Conservation (phyloP, 2,329 filamentous ascomycete species). For the Colletotrichum paranaense region DNA sequence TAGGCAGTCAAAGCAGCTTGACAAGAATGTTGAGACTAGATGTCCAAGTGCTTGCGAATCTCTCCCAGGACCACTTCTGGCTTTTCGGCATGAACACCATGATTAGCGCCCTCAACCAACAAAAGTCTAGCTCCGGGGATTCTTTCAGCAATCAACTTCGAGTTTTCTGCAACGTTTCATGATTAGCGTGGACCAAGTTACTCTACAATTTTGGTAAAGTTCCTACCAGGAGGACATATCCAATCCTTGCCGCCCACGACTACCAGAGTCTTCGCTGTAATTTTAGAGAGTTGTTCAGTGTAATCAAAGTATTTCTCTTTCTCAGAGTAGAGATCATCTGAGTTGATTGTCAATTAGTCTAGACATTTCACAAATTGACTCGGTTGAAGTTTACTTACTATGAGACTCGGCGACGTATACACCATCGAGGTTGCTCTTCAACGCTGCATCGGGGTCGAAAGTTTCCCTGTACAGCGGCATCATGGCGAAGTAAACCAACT, state of each 20-base stretch:
- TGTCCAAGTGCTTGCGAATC: slow-evolving; percentile 37
- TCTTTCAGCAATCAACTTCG: slow-evolving; percentile 42
- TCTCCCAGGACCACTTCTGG: slow-evolving; percentile 42
- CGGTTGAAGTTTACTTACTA: slow-evolving; percentile 39
- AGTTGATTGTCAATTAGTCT: neutral
- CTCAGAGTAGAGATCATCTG: slow-evolving; percentile 49
- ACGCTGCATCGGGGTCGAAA: slow-evolving; percentile 46
- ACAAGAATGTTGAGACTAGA: neutral
- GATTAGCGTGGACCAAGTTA: neutral
- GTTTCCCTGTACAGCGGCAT: slow-evolving; percentile 49
- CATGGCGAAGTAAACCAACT: slow-evolving; percentile 49
- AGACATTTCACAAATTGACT: neutral
- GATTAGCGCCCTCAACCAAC: slow-evolving; percentile 46
- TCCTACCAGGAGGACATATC: slow-evolving; percentile 50
- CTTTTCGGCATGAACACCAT: slow-evolving; percentile 50
- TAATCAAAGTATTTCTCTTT: slow-evolving; percentile 53
- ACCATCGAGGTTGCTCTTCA: slow-evolving; percentile 43
- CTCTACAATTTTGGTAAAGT: neutral
- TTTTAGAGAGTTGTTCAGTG: slow-evolving; percentile 40
- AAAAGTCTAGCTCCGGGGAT: slow-evolving; percentile 44
- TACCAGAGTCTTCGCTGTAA: slow-evolving; percentile 49
- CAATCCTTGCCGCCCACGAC: slow-evolving; percentile 51
- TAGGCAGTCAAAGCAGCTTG: too few relatives aligned
- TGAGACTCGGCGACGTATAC: slow-evolving; percentile 50
- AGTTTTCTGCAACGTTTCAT: slow-evolving; percentile 40